Conservation (phyloP, 1,139 yeast species). For the Lizanozyma gosingica region DNA sequence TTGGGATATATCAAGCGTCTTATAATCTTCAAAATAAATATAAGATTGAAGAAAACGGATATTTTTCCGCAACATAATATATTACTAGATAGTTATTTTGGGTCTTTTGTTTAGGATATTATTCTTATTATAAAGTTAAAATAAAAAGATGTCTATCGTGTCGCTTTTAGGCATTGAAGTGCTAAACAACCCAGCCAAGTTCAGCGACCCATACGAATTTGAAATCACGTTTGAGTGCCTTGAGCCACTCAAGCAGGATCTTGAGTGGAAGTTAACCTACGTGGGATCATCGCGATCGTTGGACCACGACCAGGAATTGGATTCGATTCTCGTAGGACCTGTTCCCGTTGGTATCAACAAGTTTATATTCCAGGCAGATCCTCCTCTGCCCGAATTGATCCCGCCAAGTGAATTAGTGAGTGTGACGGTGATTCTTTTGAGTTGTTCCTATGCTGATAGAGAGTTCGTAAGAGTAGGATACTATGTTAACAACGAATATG, state of each 20-base stretch:
- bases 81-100: too few species aligned
- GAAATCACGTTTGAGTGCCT: slow-evolving; percentile 96
- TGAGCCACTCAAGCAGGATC: slow-evolving; percentile 85
- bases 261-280: slow-evolving; percentile 95
- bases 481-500: slow-evolving; percentile 94
- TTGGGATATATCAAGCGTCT: too few species aligned
- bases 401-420: slow-evolving; percentile 94
- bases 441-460: slow-evolving; percentile 87
- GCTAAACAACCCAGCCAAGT: slow-evolving; percentile 89
- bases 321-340: slow-evolving; percentile 92
- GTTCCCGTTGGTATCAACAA: slow-evolving; percentile 96
- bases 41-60: too few species aligned
- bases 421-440: slow-evolving; percentile 84
- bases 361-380: slow-evolving; percentile 88
- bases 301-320: slow-evolving; percentile 95
- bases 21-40: too few species aligned
- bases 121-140: too few species aligned
- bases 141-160: slow-evolving; percentile 88
- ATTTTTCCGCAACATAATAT: too few species aligned
- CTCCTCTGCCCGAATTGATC: slow-evolving; percentile 90
- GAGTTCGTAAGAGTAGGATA: slow-evolving; percentile 97
- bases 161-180: slow-evolving; percentile 88
- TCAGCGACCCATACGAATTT: slow-evolving; percentile 88
- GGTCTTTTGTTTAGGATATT: too few species aligned
- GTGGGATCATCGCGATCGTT: slow-evolving; percentile 91